Conservation (phyloP, 306 rosid species). For the Cucumis hystrix region DNA sequence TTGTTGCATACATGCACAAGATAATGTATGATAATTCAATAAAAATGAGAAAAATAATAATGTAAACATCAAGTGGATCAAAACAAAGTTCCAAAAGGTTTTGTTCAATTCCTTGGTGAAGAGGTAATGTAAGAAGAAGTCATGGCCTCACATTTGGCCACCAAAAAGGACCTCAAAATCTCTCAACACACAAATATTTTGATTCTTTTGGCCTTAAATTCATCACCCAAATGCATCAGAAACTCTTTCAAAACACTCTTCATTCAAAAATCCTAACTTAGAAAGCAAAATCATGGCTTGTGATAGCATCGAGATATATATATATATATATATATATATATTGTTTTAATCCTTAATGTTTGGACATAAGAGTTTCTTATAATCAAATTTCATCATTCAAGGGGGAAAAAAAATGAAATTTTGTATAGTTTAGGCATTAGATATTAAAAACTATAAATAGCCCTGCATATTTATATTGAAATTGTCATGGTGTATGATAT, state of each 20-base stretch:
- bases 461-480: not conserved
- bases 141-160: conserved; percentile 7
- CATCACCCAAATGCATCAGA: not conserved
- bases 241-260: not conserved
- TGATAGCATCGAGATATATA: not conserved
- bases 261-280: not conserved
- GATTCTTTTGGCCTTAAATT: not conserved
- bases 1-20: not conserved
- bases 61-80: not conserved
- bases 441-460: not conserved
- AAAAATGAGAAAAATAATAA: not conserved
- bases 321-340: not conserved
- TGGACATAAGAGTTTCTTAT: no score
- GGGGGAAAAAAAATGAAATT: no score
- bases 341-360: not conserved
- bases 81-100: not conserved
- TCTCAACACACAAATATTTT: not conserved
- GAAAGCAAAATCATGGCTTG: not conserved
- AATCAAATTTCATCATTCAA: no score
- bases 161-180: not conserved
- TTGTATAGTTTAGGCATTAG: not conserved
- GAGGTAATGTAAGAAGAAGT: conserved; percentile 4
- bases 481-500: not conserved
- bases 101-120: not conserved
- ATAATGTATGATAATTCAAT: not conserved